Evolutionary conservation across 176 grass and related monocot species (phyloP), one percentile per base, ranked within the genome.

Genomic region (Pontederia crassipes): DNA sequence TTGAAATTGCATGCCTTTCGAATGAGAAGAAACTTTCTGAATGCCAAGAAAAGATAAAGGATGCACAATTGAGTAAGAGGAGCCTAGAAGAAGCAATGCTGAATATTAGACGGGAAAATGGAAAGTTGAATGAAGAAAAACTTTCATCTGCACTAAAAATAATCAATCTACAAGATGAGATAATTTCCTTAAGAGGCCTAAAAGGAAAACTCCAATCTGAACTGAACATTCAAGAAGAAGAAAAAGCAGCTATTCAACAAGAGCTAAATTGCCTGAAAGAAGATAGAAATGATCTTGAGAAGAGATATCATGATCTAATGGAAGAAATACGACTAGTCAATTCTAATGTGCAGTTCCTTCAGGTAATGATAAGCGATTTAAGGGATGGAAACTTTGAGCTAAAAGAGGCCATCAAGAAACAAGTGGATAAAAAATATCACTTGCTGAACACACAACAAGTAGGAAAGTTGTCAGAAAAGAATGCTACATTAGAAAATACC

Each of bases 151-250:
- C 75, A 45, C 74, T 76, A 4, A 71, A 64, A 32, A 98, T 98
- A 76, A 80, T 89, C n/a, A 70, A 60, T 58, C 67, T 98, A 52
- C 93, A 98, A 67, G 79, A 98, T 72, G 88, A 98, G 57, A 80
- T 98, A 74, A 92, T 92, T 74, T 83, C 72, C 46, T 76, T 98
- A 55, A 88, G 88, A 58, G 83, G 86, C 79, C 46, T 74, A 12
- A 83, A 86, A 45, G 28, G 65, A 53, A 74, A 57, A 71, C 81
- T 98, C 28, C 61, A 98, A 76, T 84, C 88, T 62, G 76, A 92
- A 81, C 73, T 76, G 40, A 80, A 75, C 68, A 49, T 78, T 4
- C 81, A 89, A 59, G 71, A 80, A 3, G 84, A 88, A 66, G 87
- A 98, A 64, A 92, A 88, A 62, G 87, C 75, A 52, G 49, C 59